These are phyloP conservation scores for Aspergillus ochraceoroseus DNA, from an alignment of 2,329 filamentous ascomycete genomes.

Conservation along the genomic window DNA sequence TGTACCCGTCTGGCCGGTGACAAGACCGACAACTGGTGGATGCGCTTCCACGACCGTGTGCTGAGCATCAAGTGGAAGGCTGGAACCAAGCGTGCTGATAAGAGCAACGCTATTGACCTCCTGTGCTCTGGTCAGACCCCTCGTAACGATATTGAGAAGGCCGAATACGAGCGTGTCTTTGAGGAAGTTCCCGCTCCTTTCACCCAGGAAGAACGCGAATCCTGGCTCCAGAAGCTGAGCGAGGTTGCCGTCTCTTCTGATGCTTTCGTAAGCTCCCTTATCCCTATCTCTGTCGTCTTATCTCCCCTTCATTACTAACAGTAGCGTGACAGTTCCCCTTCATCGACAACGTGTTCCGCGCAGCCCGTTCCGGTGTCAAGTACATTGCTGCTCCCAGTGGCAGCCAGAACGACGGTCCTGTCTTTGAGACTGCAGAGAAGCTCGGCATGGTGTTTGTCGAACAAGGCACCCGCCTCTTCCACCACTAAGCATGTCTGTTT, in stretches of 20 bases:
- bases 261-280: conserved; percentile 67
- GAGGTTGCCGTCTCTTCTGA: conserved; percentile 83
- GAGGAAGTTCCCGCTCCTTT: conserved; percentile 82
- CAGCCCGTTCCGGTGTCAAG: conserved; percentile 81
- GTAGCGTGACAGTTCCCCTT: conserved; percentile 75
- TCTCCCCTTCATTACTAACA: neutral
- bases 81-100: conserved; percentile 91
- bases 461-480: conserved; percentile 90
- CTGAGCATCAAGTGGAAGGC: conserved; percentile 93
- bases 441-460: conserved; percentile 91
- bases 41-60: conserved; percentile 90
- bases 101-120: conserved; percentile 96
- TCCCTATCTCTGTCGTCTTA: neutral
- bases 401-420: conserved; percentile 50
- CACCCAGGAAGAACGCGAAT: conserved; percentile 73
- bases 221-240: conserved; percentile 74
- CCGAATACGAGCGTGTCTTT: conserved; percentile 82
- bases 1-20: conserved; percentile 95
- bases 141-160: conserved; percentile 73
- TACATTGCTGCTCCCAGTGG: conserved; percentile 92
- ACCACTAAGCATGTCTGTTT: conserved; percentile 59
- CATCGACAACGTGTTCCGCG: conserved; percentile 94
- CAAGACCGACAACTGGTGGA: conserved; percentile 99
- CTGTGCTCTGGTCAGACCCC: conserved; percentile 88
- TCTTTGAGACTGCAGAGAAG: conserved; percentile 80